Evolutionary conservation across 495 filamentous ascomycete species (phyloP), one percentile per base, ranked within the genome.

Genomic region (Friedmanniomyces simplex): DNA sequence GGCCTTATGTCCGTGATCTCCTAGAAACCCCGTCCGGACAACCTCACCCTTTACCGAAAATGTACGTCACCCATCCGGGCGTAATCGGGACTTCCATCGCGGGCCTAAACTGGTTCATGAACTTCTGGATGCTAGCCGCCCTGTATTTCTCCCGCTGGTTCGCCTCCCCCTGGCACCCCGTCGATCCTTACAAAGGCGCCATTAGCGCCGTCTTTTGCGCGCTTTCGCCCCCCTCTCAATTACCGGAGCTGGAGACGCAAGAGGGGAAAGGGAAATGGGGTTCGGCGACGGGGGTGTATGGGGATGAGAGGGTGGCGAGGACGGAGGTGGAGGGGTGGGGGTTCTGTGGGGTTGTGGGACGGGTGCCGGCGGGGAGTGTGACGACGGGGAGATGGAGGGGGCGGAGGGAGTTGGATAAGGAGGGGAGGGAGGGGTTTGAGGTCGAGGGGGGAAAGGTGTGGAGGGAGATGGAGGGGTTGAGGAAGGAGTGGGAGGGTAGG

Each of bases 271-370:
- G 74, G 13, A 98, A 98, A 75, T 98, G 91, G 91, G 93, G 93
- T 5, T 86, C 82, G 11, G 78, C 80, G 43, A 78, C 75, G 3
- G 76, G 85, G 63, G 62, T 72, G 16, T 58, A 68, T 42, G 91
- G 91, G 0, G 55, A 70, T 22, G 79, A 78, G 63, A 69, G 76
- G 18, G 77, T 85, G 6, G 80, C 76, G 70, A 80, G 79, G 63
- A 89, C 89, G 8, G 88, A 91, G 67, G 80, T 90, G 1, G 84
- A 87, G 30, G 88, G 90, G 3, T 95, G 90, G 89, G 90, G 89
- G 0, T 81, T 80, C 75, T 82, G 85, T 34, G 90, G 90, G 25
- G 73, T 70, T 13, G 75, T 88, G 25, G 86, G 82, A 2, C 69
- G 74, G 61, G 64, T 63, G 26, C 64, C 70, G 50, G 68, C 73